These are phyloP conservation scores for Picochlorum sp. DNA, from an alignment of 139 green algal genomes.

Conservation along the genomic window DNA sequence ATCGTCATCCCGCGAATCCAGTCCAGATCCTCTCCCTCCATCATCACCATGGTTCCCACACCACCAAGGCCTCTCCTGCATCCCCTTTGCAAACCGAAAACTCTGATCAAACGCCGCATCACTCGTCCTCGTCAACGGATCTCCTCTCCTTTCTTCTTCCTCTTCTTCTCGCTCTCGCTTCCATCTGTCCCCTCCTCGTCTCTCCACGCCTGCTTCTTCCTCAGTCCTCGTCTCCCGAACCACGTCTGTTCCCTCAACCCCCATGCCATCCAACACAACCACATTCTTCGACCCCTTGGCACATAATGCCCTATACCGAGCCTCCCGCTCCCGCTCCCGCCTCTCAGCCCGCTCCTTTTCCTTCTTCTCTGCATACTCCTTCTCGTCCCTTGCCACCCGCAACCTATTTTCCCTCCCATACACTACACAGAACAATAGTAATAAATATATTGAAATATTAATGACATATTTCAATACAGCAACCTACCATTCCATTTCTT, in stretches of 20 bases:
- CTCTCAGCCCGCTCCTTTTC: constrained; percentile 16
- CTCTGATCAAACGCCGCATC: constrained; percentile 73
- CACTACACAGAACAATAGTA: constrained; percentile 28
- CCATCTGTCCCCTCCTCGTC: neutral
- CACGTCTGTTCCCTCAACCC: constrained; percentile 6
- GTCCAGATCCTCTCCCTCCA: neutral
- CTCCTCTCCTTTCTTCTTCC: constrained; percentile 38
- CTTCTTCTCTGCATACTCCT: constrained; percentile 36
- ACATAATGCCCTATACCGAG: constrained; percentile 38
- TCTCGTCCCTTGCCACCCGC: constrained; percentile 55
- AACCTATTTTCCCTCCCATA: constrained; percentile 79
- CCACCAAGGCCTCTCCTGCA: constrained; percentile 13
- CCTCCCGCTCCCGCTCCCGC: constrained; percentile 43
- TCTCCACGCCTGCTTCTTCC: neutral
- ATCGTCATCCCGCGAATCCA: neutral
- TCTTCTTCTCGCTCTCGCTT: constrained; percentile 13
- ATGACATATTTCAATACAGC: no score
- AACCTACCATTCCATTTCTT: constrained; percentile 72
- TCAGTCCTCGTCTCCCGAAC: neutral
- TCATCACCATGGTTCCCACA: neutral
- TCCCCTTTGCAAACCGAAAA: constrained; percentile 51
- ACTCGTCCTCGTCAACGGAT: constrained; percentile 58
- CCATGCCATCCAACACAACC: constrained; percentile 7
- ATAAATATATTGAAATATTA: no score
- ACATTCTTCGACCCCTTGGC: neutral